Evolutionary conservation across 306 rosid species (phyloP), one percentile per base, ranked within the genome.

Genomic region (Rubus parviflorus): DNA sequence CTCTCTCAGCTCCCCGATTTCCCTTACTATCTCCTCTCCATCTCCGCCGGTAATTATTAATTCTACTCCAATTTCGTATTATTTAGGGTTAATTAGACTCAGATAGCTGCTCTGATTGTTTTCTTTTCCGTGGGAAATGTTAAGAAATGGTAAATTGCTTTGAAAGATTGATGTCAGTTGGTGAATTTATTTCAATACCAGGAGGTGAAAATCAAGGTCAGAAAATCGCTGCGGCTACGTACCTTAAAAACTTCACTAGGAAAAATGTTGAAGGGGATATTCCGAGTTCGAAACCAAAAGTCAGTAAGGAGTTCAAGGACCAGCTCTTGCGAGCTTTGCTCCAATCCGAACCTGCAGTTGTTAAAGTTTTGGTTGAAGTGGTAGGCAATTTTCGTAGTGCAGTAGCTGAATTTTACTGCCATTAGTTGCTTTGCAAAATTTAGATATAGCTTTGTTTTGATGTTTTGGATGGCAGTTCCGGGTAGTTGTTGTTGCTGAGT

Each of bases 261-360:
- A 83, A 90, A 16, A 89, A 78, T 49, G 68, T 87, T 19, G 92
- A 87, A 45, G 83, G 76, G 15, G 86, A 86, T 15, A 37, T 13
- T 35, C 46, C 81, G 15, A 78, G 72, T 77, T 88, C 88, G 5
- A 84, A 81, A 25, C 86, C 90, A 2, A 86, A 85, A 46, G 92
- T 91, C 30, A 84, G 95, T 75, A 91, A 83, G 79, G 98, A 91
- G 82, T 89, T 93, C 79, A 93, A 91, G 86, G 92, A 87, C 65
- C 87, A 88, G 83, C 89, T 93, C 52, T 10, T 93, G 85, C 91
- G 81, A 75, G 85, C 92, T 74, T 69, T 89, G 87, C 91, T 93
- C 70, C 93, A 78, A 80, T 91, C 77, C 25, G 89, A 93, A 42
- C 87, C 87, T 1, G 64, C 87, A 1, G 80, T 93, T 68, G 85